phyloP scores from a whole-genome alignment of 345 rosid genomes.

The Draba incana region DNA sequence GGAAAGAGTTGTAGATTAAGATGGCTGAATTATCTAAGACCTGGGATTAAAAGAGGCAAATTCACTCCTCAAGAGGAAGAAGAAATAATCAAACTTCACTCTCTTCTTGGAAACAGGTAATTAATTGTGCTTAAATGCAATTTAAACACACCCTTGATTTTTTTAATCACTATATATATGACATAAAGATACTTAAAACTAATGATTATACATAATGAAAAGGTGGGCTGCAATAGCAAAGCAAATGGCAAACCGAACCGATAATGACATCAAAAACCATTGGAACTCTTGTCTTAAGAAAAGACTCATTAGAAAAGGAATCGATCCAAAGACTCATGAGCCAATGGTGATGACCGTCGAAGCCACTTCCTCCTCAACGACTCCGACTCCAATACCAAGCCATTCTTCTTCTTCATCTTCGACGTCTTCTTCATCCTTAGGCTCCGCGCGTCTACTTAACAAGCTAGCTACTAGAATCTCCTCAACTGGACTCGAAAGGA shows the following conservation, averaged over 20 bases:
- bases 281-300: slow-evolving; percentile 47
- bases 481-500: slow-evolving; percentile 24
- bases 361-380: slow-evolving; percentile 19
- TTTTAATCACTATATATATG: not conserved
- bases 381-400: not conserved
- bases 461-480: slow-evolving; percentile 36
- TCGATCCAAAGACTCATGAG: slow-evolving; percentile 40
- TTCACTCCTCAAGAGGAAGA: slow-evolving; percentile 39
- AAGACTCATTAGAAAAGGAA: slow-evolving; percentile 35
- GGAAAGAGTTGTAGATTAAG: slow-evolving; percentile 44
- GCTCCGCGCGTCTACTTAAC: slow-evolving; percentile 36
- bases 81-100: slow-evolving; percentile 29
- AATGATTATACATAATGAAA: not conserved
- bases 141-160: not conserved
- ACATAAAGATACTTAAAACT: not conserved
- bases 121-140: not conserved
- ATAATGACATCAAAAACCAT: slow-evolving; percentile 45
- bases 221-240: slow-evolving; percentile 49
- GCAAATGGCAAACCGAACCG: slow-evolving; percentile 41
- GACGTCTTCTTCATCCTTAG: slow-evolving; percentile 11
- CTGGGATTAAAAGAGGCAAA: slow-evolving; percentile 43
- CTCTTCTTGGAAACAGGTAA: slow-evolving; percentile 41
- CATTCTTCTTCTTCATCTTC: slow-evolving; percentile 20
- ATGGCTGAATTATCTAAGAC: slow-evolving; percentile 42
- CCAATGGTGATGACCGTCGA: slow-evolving; percentile 9